phyloP scores from a whole-genome alignment of 331 rosid genomes.

The Pyracantha coccinea region DNA sequence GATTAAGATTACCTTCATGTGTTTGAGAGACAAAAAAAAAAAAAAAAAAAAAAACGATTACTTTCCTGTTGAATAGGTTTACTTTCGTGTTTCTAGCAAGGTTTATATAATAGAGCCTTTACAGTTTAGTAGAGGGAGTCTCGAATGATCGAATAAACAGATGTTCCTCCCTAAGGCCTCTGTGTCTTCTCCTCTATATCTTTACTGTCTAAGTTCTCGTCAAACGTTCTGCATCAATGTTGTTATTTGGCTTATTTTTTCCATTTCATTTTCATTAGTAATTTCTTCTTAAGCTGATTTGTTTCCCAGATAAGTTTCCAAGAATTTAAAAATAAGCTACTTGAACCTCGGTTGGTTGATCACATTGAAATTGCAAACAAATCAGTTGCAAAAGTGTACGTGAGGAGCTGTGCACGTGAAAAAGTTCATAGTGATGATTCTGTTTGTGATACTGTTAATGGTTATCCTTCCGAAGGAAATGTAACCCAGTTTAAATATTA shows the following conservation, averaged over 20 bases:
- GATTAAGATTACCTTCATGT: too few relatives aligned
- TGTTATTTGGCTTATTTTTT: too few relatives aligned
- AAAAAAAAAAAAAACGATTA: too few relatives aligned
- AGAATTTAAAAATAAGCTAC: constrained; percentile 79
- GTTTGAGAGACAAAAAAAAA: too few relatives aligned
- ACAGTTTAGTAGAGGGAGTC: too few relatives aligned
- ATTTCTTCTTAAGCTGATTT: constrained; percentile 1
- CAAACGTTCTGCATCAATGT: too few relatives aligned
- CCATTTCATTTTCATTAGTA: neutral
- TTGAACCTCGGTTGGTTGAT: constrained; percentile 83
- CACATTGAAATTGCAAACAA: constrained; percentile 70
- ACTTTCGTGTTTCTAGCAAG: too few relatives aligned
- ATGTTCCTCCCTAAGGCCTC: too few relatives aligned
- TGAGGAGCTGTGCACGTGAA: constrained; percentile 37
- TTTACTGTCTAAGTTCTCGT: too few relatives aligned
- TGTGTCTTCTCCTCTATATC: too few relatives aligned
- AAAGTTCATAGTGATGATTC: constrained; percentile 39
- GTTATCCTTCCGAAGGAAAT: constrained; percentile 30
- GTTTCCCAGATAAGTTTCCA: constrained; percentile 74
- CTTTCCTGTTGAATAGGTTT: neutral
- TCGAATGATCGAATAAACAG: too few relatives aligned
- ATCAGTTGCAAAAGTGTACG: constrained; percentile 75
- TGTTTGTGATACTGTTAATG: constrained; percentile 31
- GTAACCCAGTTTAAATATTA: constrained; percentile 47
- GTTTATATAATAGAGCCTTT: too few relatives aligned